Evolutionary conservation across 257 asterid species (phyloP).

Genomic region (Nicotiana knightiana): DNA sequence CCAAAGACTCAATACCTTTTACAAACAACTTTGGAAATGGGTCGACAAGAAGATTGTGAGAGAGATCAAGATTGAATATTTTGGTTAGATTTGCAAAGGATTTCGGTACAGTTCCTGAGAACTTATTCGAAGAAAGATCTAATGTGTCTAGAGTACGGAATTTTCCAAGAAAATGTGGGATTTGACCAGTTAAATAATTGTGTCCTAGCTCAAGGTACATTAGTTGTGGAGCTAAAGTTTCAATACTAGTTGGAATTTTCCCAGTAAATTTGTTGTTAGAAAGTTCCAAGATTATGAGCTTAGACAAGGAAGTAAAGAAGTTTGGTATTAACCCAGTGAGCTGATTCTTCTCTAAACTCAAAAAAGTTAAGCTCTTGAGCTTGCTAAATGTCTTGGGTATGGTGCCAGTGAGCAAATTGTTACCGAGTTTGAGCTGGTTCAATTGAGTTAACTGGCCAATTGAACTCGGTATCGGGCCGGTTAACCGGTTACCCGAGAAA

Average conservation of each 20-base stretch:
- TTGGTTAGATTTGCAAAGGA: constrained; percentile 66
- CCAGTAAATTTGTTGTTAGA: constrained; percentile 52
- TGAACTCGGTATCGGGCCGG: constrained; percentile 15
- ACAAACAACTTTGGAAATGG: constrained; percentile 73
- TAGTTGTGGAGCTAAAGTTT: constrained; percentile 32
- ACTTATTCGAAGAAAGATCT: constrained; percentile 60
- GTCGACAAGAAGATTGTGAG: constrained; percentile 58
- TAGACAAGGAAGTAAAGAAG: not conserved
- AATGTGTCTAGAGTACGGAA: constrained; percentile 62
- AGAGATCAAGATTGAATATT: constrained; percentile 72
- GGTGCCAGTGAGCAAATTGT: constrained; percentile 11
- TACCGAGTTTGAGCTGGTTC: not conserved
- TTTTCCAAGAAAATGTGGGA: constrained; percentile 61
- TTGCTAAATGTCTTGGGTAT: not conserved
- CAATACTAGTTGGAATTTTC: constrained; percentile 44
- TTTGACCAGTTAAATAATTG: constrained; percentile 47
- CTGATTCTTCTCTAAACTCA: constrained; percentile 9
- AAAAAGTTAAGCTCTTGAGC: not conserved
- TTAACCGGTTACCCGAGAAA: constrained; percentile 12
- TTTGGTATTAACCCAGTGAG: constrained; percentile 9
- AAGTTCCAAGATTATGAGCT: constrained; percentile 17
- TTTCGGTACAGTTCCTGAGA: constrained; percentile 65
- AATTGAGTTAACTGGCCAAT: constrained; percentile 2
- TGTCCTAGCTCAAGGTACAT: constrained; percentile 51
- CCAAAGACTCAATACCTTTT: constrained; percentile 72